phyloP scores from a whole-genome alignment of 805 yeast species.

The Barnettozyma botsteinii region DNA sequence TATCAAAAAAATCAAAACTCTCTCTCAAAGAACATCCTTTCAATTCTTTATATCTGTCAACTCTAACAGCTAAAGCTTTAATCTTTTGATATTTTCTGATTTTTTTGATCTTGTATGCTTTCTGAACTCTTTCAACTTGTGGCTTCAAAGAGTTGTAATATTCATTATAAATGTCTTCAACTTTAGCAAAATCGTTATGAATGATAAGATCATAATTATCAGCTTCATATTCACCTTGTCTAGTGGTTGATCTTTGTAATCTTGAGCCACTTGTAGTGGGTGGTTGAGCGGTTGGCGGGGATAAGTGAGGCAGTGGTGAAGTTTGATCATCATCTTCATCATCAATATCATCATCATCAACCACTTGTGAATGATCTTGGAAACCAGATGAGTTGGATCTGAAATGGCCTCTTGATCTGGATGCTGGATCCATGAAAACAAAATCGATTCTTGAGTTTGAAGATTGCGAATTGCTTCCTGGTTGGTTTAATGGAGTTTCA shows the following conservation, averaged over 20 bases:
- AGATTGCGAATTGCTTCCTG: slow-evolving; percentile 1
- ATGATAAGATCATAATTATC: slow-evolving; percentile 28
- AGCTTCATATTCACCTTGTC: slow-evolving; percentile 23
- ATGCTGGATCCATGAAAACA: slow-evolving; percentile 26
- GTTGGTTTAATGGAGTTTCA: slow-evolving; percentile 17
- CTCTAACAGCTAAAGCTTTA: slow-evolving; percentile 31
- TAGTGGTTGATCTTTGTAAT: slow-evolving; percentile 19
- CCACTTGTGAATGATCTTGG: slow-evolving; percentile 12
- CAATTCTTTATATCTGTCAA: slow-evolving; percentile 28
- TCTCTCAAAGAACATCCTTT: slow-evolving; percentile 25
- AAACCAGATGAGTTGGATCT: slow-evolving; percentile 17
- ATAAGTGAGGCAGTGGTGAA: slow-evolving; percentile 16
- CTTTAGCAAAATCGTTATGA: slow-evolving; percentile 28
- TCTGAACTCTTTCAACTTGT: slow-evolving; percentile 31
- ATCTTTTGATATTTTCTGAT: slow-evolving; percentile 34
- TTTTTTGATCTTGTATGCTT: slow-evolving; percentile 30
- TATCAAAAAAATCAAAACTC: slow-evolving; percentile 29
- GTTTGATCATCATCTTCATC: slow-evolving; percentile 15
- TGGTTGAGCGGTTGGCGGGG: slow-evolving; percentile 12
- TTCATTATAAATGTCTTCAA: slow-evolving; percentile 29
- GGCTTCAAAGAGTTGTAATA: slow-evolving; percentile 27
- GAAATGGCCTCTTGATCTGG: slow-evolving; percentile 19
- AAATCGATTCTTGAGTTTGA: slow-evolving; percentile 25
- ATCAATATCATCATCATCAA: slow-evolving; percentile 11
- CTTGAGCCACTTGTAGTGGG: slow-evolving; percentile 9